Percentiles rank a stretch among this genome's conserved stretches.
These are phyloP conservation scores for Pyrrhoderma noxium DNA, from an alignment of 1,284 basidiomycete genomes.

Conservation along the genomic window DNA sequence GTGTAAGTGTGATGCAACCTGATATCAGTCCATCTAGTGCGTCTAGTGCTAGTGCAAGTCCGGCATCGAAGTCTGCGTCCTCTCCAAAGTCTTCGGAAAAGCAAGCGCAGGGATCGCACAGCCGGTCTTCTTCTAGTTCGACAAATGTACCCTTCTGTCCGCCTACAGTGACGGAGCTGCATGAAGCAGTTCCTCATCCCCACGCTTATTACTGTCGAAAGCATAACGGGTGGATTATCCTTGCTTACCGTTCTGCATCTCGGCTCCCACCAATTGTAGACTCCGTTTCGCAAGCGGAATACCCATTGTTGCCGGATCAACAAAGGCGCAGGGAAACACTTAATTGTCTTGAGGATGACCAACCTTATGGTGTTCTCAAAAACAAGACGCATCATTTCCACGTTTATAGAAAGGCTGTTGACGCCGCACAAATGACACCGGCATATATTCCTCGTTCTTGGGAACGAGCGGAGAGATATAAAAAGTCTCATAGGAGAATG, in stretches of 20 bases:
- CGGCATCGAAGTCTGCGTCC: constrained; percentile 18
- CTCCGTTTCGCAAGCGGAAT: constrained; percentile 39
- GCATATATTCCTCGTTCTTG: constrained; percentile 55
- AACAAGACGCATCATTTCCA: constrained; percentile 78
- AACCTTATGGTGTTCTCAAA: constrained; percentile 33
- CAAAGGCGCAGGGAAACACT: constrained; percentile 38
- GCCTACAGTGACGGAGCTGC: constrained; percentile 52
- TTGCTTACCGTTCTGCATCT: constrained; percentile 57
- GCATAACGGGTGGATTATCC: constrained; percentile 72
- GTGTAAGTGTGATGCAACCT: constrained; percentile 42
- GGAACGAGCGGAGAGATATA: constrained; percentile 41
- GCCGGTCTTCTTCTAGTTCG: constrained; percentile 22
- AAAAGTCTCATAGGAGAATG: constrained; percentile 41
- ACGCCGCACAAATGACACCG: constrained; percentile 53
- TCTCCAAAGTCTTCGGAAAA: constrained; percentile 16
- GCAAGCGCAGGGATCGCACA: constrained; percentile 22
- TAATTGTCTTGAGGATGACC: constrained; percentile 45
- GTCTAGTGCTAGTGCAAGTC: constrained; percentile 18
- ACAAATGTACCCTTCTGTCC: constrained; percentile 27
- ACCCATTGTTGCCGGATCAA: constrained; percentile 46
- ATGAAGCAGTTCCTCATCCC: constrained; percentile 65
- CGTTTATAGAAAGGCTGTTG: constrained; percentile 58
- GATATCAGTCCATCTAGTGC: constrained; percentile 23
- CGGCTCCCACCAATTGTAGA: constrained; percentile 51
- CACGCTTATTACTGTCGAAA: constrained; percentile 73